Percentiles rank a stretch among this genome's conserved stretches.
phyloP scores from a whole-genome alignment of 2,329 filamentous ascomycete genomes.

The Aureobasidium sp. region DNA sequence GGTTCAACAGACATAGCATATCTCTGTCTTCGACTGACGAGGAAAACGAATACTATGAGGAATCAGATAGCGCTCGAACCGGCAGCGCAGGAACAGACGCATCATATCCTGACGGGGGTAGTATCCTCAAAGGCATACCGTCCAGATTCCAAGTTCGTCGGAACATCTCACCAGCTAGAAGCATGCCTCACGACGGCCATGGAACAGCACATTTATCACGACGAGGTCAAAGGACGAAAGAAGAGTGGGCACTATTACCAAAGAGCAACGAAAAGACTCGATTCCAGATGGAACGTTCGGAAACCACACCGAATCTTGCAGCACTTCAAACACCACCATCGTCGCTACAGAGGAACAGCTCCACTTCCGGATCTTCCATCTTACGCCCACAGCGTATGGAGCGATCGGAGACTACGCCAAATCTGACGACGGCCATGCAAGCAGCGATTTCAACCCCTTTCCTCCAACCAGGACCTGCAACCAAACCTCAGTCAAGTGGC shows the following conservation, averaged over 20 bases:
- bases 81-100: constrained; percentile 18
- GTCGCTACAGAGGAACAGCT: not conserved
- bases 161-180: constrained; percentile 14
- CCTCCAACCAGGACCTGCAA: not conserved
- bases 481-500: not conserved
- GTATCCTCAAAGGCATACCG: constrained; percentile 26
- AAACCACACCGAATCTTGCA: constrained; percentile 3
- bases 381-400: not conserved
- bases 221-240: not conserved
- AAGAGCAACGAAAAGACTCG: not conserved
- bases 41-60: constrained; percentile 11
- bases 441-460: not conserved
- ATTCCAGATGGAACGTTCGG: constrained; percentile 2
- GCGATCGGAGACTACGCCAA: constrained; percentile 1
- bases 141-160: constrained; percentile 25
- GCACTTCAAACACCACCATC: not conserved
- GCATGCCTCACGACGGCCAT: constrained; percentile 19
- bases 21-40: constrained; percentile 14
- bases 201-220: not conserved
- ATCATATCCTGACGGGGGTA: constrained; percentile 26
- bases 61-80: constrained; percentile 14
- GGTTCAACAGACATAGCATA: constrained; percentile 3
- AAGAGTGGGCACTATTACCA: not conserved
- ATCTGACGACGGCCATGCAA: not conserved
- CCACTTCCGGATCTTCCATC: not conserved